Percentiles rank a stretch among this genome's conserved stretches.
These are phyloP conservation scores for Microdochium bolleyi DNA, from an alignment of 2,329 filamentous ascomycete species.

Conservation along the genomic window DNA sequence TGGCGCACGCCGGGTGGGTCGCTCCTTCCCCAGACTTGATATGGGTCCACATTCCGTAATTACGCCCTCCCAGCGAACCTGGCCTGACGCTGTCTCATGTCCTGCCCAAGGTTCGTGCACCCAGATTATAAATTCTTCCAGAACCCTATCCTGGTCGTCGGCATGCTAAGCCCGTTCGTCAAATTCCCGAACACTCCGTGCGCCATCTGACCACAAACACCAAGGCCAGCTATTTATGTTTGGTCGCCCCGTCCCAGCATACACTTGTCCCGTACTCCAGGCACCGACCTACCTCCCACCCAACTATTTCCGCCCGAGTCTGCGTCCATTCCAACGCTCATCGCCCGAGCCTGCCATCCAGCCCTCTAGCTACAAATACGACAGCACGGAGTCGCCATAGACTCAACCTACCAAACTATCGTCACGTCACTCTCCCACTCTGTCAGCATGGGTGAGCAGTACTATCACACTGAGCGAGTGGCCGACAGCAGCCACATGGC, in stretches of 20 bases:
- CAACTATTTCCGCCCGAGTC: too few relatives aligned
- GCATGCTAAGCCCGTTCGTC: not conserved
- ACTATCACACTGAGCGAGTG: constrained; percentile 9
- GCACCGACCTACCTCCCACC: too few relatives aligned
- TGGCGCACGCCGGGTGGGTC: not conserved
- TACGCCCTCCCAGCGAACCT: not conserved
- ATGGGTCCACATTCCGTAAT: not conserved
- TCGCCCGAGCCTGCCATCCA: too few relatives aligned
- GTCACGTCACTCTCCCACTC: not conserved
- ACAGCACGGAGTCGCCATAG: too few relatives aligned
- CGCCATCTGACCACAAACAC: not conserved
- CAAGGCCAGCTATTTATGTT: not conserved
- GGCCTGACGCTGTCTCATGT: not conserved
- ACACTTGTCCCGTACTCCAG: not conserved
- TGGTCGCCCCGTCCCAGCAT: not conserved
- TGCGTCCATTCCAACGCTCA: too few relatives aligned
- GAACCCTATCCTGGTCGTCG: not conserved
- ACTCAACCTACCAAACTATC: too few relatives aligned
- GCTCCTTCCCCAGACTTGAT: not conserved
- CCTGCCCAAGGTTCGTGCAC: not conserved
- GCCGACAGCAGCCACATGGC: constrained; percentile 16
- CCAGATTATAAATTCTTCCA: not conserved
- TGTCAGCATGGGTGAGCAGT: constrained; percentile 1
- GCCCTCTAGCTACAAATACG: too few relatives aligned
- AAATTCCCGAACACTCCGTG: not conserved